A percentile compares a stretch with the other conserved stretches of the same genome.
phyloP scores from a whole-genome alignment of 2,329 filamentous ascomycete genomes.

The Nemania abortiva region DNA sequence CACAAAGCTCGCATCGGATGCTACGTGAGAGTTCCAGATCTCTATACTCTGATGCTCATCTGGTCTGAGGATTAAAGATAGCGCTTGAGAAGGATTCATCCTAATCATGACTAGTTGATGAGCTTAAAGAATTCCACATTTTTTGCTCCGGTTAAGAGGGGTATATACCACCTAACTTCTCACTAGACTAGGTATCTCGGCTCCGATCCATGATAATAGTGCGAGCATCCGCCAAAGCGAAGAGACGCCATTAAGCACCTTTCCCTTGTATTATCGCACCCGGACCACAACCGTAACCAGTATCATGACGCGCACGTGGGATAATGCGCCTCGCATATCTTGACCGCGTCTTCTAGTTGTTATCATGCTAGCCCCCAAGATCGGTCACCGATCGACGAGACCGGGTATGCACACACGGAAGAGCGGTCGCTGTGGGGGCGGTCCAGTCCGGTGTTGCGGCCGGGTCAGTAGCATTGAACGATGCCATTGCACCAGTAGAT shows the following conservation, averaged over 20 bases:
- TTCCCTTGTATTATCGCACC: background rate
- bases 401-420: conserved; percentile 22
- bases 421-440: conserved; percentile 32
- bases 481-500: conserved; percentile 2
- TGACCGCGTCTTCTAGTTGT: background rate
- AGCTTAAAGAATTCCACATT: conserved; percentile 14
- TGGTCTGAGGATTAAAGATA: conserved; percentile 8
- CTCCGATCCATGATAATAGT: conserved; percentile 7
- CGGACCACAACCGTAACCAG: background rate
- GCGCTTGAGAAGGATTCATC: conserved; percentile 28
- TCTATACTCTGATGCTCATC: conserved; percentile 2
- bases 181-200: background rate
- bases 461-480: conserved; percentile 11
- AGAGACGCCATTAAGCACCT: conserved; percentile 9
- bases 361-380: conserved; percentile 25
- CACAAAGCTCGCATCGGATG: conserved; percentile 29
- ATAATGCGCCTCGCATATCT: conserved; percentile 20
- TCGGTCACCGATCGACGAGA: conserved; percentile 37
- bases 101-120: conserved; percentile 14
- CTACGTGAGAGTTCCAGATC: conserved; percentile 23
- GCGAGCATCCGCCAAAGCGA: background rate
- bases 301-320: conserved; percentile 20
- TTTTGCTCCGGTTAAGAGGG: conserved; percentile 22
- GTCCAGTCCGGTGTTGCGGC: conserved; percentile 18
- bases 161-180: conserved; percentile 19